Percentiles rank a stretch among this genome's conserved stretches.
phyloP scores from a whole-genome alignment of 257 asterid genomes.

The Galeopsis tetrahit region DNA sequence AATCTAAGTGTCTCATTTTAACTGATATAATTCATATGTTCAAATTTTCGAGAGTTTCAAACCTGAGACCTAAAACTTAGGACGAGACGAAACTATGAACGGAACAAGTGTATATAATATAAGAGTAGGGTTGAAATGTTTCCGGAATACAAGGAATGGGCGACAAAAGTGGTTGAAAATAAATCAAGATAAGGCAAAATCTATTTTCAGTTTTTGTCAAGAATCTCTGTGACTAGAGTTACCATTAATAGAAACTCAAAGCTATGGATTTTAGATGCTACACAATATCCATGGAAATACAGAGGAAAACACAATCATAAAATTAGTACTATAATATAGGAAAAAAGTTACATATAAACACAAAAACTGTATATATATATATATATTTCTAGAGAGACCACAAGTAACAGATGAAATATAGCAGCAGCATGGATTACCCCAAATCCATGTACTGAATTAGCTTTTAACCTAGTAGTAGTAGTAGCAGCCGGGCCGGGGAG shows the following conservation, averaged over 20 bases:
- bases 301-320: slow-evolving; percentile 20
- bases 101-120: too few species aligned
- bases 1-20: too few species aligned
- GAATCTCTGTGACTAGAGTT: too few species aligned
- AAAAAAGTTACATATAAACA: slow-evolving; percentile 40
- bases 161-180: background rate
- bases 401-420: slow-evolving; percentile 38
- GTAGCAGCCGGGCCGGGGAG: background rate
- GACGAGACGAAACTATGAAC: too few species aligned
- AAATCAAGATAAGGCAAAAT: too few species aligned
- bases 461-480: slow-evolving; percentile 27
- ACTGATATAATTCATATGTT: too few species aligned
- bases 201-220: too few species aligned
- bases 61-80: too few species aligned
- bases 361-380: slow-evolving; percentile 24
- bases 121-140: background rate
- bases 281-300: background rate
- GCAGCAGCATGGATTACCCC: slow-evolving; percentile 50
- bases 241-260: too few species aligned
- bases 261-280: background rate
- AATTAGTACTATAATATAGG: slow-evolving; percentile 31
- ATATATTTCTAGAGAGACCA: slow-evolving; percentile 40
- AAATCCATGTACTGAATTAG: slow-evolving; percentile 52
- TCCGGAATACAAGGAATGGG: background rate
- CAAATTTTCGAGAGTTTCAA: too few species aligned